Evolutionary conservation across 306 rosid genomes (phyloP).

Genomic region (Trifolium subterraneum): DNA sequence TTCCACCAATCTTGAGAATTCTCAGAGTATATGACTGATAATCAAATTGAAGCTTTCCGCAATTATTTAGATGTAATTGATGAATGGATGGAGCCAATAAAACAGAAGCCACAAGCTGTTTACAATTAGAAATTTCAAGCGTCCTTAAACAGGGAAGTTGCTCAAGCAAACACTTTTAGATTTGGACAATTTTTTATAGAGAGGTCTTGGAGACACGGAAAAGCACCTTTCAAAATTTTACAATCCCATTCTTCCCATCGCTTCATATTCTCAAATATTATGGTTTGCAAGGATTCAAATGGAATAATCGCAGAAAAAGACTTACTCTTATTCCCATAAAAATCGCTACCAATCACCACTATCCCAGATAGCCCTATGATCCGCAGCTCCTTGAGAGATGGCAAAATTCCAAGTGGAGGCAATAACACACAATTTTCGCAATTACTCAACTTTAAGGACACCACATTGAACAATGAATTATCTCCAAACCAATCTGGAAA

Average conservation of each 20-base stretch:
- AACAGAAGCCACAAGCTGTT: not conserved
- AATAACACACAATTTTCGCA: conserved; percentile 4
- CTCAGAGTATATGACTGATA: not conserved
- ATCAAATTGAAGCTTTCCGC: conserved; percentile 5
- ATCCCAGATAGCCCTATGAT: not conserved
- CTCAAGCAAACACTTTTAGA: conserved; percentile 13
- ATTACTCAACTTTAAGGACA: not conserved
- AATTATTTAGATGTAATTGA: not conserved
- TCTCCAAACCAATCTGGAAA: conserved; percentile 41
- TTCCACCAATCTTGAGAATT: not conserved
- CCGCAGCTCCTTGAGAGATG: not conserved
- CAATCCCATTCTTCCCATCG: conserved; percentile 36
- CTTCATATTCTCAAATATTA: not conserved
- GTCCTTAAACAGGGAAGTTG: not conserved
- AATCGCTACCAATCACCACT: not conserved
- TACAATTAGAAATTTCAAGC: not conserved
- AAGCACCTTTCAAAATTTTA: not conserved
- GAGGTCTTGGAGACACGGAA: conserved; percentile 7
- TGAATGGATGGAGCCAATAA: not conserved
- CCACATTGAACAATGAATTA: conserved; percentile 26
- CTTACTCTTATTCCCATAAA: not conserved
- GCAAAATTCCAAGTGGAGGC: conserved; percentile 36
- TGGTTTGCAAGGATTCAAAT: not conserved
- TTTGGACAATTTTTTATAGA: not conserved
- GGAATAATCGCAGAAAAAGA: not conserved